Evolutionary conservation across 2,329 filamentous ascomycete species (phyloP).

Genomic region (Ilyonectria robusta): DNA sequence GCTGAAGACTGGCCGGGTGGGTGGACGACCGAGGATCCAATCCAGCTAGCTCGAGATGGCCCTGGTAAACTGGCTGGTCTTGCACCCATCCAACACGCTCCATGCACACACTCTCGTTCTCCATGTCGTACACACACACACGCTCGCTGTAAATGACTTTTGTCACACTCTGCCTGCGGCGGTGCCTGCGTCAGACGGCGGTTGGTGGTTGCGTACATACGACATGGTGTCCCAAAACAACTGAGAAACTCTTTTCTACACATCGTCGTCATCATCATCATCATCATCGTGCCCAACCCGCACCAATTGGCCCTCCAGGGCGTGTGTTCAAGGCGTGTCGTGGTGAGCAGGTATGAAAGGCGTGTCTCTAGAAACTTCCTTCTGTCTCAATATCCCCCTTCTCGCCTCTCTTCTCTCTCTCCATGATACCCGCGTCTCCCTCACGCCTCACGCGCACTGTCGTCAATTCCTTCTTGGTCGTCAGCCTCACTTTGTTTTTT

Average conservation of each 20-base stretch:
- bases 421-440: conserved; percentile 18
- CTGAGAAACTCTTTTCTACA: neutral
- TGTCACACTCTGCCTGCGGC: neutral
- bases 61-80: neutral
- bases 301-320: conserved; percentile 26
- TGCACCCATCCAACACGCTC: conserved; percentile 7
- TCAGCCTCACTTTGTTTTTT: conserved; percentile 45
- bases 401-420: neutral
- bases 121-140: neutral
- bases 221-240: conserved; percentile 6
- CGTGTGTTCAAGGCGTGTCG: neutral
- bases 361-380: conserved; percentile 9
- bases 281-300: conserved; percentile 31
- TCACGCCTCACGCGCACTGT: conserved; percentile 24
- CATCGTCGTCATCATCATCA: conserved; percentile 27
- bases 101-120: conserved; percentile 1
- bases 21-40: conserved; percentile 21
- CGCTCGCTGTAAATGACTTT: neutral
- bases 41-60: conserved; percentile 14
- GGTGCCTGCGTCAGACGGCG: conserved; percentile 16
- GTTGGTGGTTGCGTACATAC: neutral
- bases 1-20: conserved; percentile 2
- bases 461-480: conserved; percentile 19
- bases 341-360: neutral
- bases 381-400: neutral